Base-by-base conservation (phyloP, 352 stramenopile species). In the Phytophthora parvispora region DNA sequence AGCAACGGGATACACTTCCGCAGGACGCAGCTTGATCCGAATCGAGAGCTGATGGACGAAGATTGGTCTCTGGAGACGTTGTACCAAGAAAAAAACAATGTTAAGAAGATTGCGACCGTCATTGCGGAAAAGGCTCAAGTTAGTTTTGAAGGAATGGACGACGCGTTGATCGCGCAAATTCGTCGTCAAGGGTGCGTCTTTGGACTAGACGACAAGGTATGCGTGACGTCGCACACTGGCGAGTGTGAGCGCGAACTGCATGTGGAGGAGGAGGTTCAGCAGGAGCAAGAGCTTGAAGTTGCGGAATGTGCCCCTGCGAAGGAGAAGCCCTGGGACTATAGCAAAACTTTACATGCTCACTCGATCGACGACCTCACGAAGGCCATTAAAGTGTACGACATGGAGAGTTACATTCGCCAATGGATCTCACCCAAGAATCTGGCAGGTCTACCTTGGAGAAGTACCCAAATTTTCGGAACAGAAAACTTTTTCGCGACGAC, bases 211-310 rank as follows among this genome's bases (percentile, higher is more conserved):
- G 66, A 81, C 36, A 67, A 73, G 13, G 61, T 86, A 0, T 57
- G 77, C 2, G 67, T 84, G 12, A 78, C 65, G 10, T 55, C 66
- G 0, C 80, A 82, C 38, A 69, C 58, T 10, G 69, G 81, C 38
- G 74, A 89, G 34, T 87, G 78, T 9, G 80, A 91, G 52, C 78
- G 74, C 2, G 78, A 91, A 56, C 38, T 89, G 24, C 78, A 86
- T 29, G 55, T 82, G 15, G 60, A 89, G 49, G 64, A 86, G 27
- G 75, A 85, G 31, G 45, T 75, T 12, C 50, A 86, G 57, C 56
- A 71, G 7, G 54, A 84, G n/a, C 20, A 42, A 0, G 71, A 79
- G 27, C 15, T 60, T 0, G 52, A 69, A 36, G 22, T 43, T 3
- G 34, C 18, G 3, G 13, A 38, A 8, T 52, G 68, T 4, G 4